Conservation (phyloP, 73 alveolate species). For the Paramecium caudatum region DNA sequence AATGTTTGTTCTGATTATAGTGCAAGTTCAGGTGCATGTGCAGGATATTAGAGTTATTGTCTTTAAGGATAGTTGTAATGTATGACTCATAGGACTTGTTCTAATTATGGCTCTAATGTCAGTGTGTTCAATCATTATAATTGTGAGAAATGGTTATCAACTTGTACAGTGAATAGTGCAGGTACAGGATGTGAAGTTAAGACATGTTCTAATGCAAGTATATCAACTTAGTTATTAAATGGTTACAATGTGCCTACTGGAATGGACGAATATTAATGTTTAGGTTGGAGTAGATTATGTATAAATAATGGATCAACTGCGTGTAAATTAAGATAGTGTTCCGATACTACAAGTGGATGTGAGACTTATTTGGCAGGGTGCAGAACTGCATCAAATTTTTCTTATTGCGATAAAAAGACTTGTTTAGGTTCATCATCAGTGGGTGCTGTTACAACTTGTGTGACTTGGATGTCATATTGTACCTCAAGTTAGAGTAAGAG, state of each 20-base stretch:
- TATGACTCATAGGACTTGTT: conserved; percentile 20
- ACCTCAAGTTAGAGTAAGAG: neutral
- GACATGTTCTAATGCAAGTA: conserved; percentile 22
- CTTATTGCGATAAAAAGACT: conserved; percentile 20
- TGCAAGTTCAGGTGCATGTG: neutral
- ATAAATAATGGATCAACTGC: conserved; percentile 9
- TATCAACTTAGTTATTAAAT: neutral
- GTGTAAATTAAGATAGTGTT: neutral
- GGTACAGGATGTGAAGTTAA: conserved; percentile 35
- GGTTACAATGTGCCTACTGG: neutral
- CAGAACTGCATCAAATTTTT: neutral
- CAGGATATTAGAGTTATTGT: conserved; percentile 3
- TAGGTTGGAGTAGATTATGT: neutral
- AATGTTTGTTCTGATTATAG: neutral
- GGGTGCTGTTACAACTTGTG: neutral
- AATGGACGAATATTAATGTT: neutral
- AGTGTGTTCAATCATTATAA: neutral
- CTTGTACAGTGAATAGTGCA: conserved; percentile 46
- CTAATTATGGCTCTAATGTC: conserved; percentile 51
- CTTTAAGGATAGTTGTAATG: neutral
- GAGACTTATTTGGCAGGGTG: neutral
- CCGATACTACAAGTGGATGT: neutral
- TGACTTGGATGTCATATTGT: neutral
- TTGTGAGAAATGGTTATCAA: conserved; percentile 37
- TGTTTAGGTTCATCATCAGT: neutral